Percentiles rank a stretch among this genome's conserved stretches.
phyloP scores from a whole-genome alignment of 345 rosid species.

The Capsella bursapastoris region DNA sequence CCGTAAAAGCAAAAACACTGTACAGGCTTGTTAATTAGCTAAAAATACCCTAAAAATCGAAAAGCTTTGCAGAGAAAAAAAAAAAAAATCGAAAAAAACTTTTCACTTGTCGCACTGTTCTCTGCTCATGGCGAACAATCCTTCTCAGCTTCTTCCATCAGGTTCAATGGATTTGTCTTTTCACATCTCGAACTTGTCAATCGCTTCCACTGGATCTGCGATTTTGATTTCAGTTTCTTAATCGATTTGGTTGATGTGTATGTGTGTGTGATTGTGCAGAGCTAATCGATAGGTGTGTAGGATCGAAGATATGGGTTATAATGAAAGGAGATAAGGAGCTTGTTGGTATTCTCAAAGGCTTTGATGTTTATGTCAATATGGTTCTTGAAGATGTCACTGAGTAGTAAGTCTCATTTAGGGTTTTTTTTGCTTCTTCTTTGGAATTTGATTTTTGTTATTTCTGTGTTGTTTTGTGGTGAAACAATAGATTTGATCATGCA shows the following conservation, averaged over 20 bases:
- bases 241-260: not conserved
- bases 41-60: slow-evolving; percentile 32
- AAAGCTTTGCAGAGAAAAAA: not conserved
- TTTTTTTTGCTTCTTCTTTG: not conserved
- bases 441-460: not conserved
- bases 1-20: not conserved
- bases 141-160: slow-evolving; percentile 79
- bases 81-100: not conserved
- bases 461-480: not conserved
- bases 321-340: slow-evolving; percentile 97
- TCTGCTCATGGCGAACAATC: slow-evolving; percentile 66
- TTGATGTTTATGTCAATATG: slow-evolving; percentile 86
- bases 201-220: slow-evolving; percentile 9
- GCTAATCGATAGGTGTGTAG: slow-evolving; percentile 83
- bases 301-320: slow-evolving; percentile 87
- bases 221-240: not conserved
- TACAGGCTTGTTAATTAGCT: not conserved
- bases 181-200: not conserved
- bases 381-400: slow-evolving; percentile 79
- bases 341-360: slow-evolving; percentile 76
- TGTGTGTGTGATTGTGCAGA: slow-evolving; percentile 49
- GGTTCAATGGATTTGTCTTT: slow-evolving; percentile 42
- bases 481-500: not conserved
- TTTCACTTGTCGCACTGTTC: slow-evolving; percentile 23
- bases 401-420: slow-evolving; percentile 55